Conservation (phyloP, 306 rosid species). For the Cucumis sativus region DNA sequence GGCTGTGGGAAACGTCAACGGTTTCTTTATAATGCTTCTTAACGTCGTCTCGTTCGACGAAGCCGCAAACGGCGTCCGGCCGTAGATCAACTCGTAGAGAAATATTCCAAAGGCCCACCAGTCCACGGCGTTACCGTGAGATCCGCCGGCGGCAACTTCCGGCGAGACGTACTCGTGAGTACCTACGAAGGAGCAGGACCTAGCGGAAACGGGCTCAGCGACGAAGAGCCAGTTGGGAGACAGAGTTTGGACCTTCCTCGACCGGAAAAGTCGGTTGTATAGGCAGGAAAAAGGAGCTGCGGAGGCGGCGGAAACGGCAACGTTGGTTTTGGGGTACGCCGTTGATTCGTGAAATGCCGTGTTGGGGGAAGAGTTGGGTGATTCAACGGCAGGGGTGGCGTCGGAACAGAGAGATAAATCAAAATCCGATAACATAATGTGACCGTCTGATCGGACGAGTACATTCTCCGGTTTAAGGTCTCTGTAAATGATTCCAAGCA, state of each 20-base stretch:
- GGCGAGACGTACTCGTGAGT: constrained; percentile 95
- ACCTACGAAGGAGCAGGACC: constrained; percentile 85
- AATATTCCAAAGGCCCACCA: constrained; percentile 98
- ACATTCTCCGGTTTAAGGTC: constrained; percentile 96
- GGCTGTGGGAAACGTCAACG: constrained; percentile 44
- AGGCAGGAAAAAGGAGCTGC: constrained; percentile 43
- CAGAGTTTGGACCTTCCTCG: constrained; percentile 52
- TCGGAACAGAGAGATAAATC: constrained; percentile 74
- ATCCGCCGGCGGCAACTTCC: constrained; percentile 83
- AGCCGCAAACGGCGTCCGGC: constrained; percentile 76
- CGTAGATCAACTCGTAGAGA: constrained; percentile 78
- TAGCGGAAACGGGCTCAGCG: constrained; percentile 78
- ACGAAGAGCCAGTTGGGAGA: constrained; percentile 64
- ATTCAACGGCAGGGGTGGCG: constrained; percentile 84
- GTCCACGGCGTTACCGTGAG: constrained; percentile 98
- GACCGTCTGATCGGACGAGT: constrained; percentile 95
- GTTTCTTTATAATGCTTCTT: constrained; percentile 48
- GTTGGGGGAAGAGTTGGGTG: constrained; percentile 26
- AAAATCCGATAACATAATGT: constrained; percentile 94
- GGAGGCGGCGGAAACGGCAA: not conserved
- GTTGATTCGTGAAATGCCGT: constrained; percentile 7
- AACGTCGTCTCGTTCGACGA: constrained; percentile 58
- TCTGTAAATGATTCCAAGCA: constrained; percentile 93
- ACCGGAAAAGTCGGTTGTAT: constrained; percentile 51
- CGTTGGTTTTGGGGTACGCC: constrained; percentile 22